Evolutionary conservation across 1,139 yeast species (phyloP).

Genomic region (Lodderomyces oxycetoniae): DNA sequence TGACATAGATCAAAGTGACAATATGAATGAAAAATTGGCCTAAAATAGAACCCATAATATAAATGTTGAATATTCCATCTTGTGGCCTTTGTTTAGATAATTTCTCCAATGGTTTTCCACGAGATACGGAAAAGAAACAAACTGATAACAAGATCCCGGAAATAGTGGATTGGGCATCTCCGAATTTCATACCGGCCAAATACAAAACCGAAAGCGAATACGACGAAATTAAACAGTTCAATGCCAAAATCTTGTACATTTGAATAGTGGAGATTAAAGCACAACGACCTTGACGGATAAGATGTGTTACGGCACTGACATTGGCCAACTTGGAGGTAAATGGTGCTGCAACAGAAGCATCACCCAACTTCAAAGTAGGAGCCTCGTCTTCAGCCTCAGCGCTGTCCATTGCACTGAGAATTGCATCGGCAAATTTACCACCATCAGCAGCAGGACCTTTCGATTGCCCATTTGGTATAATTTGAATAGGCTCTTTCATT

Average conservation of each 20-base stretch:
- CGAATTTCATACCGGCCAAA: constrained; percentile 96
- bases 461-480: constrained; percentile 10
- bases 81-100: constrained; percentile 94
- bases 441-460: constrained; percentile 27
- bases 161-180: constrained; percentile 94
- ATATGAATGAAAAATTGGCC: constrained; percentile 96
- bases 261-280: constrained; percentile 96
- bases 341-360: constrained; percentile 99
- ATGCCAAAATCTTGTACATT: constrained; percentile 96
- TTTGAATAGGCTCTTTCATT: constrained; percentile 24
- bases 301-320: constrained; percentile 89
- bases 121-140: constrained; percentile 91
- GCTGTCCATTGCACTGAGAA: constrained; percentile 65
- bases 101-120: constrained; percentile 87
- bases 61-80: constrained; percentile 90
- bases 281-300: constrained; percentile 97
- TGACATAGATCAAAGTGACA: constrained; percentile 72
- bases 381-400: constrained; percentile 79
- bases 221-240: constrained; percentile 95
- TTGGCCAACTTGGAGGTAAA: constrained; percentile 91
- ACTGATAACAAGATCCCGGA: constrained; percentile 88
- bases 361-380: constrained; percentile 92
- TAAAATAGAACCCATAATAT: constrained; percentile 95
- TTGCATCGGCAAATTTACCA: constrained; percentile 63
- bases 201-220: constrained; percentile 91